Conservation (phyloP, 176 grass and related monocot genomes). For the Hordeum marinum region DNA sequence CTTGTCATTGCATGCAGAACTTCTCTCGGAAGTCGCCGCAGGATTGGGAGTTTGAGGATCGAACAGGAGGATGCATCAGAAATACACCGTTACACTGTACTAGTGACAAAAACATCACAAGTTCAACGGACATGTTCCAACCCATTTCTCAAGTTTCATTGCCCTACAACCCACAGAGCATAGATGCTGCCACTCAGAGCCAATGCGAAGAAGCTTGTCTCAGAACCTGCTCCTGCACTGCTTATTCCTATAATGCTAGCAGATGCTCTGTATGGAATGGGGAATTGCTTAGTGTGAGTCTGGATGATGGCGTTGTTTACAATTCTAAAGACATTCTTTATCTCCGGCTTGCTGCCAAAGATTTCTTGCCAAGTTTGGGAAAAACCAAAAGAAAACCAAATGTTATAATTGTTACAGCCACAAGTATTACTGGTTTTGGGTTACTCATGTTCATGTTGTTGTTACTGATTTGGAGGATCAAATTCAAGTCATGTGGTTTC, state of each 20-base stretch:
- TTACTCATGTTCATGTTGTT: not conserved
- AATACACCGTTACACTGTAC: not conserved
- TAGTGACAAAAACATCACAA: not conserved
- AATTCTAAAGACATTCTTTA: not conserved
- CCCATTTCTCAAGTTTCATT: not conserved
- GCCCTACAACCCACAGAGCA: not conserved
- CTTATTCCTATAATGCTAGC: not conserved
- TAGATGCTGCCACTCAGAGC: not conserved
- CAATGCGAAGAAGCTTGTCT: not conserved
- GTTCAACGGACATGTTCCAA: not conserved
- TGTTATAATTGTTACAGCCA: not conserved
- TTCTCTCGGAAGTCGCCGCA: not conserved
- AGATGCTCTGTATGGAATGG: not conserved
- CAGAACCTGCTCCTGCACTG: not conserved
- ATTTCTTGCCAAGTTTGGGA: not conserved
- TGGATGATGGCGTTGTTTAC: not conserved
- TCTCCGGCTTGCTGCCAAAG: not conserved
- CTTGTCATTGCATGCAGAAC: not conserved
- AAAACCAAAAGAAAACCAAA: not conserved
- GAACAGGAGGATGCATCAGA: not conserved
- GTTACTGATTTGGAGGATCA: not conserved
- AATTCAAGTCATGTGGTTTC: not conserved
- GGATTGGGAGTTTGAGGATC: not conserved
- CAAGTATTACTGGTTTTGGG: not conserved
- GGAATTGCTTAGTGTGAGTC: not conserved